Evolutionary conservation across 2,329 filamentous ascomycete species (phyloP).

Genomic region (Colletotrichum brevisporum): DNA sequence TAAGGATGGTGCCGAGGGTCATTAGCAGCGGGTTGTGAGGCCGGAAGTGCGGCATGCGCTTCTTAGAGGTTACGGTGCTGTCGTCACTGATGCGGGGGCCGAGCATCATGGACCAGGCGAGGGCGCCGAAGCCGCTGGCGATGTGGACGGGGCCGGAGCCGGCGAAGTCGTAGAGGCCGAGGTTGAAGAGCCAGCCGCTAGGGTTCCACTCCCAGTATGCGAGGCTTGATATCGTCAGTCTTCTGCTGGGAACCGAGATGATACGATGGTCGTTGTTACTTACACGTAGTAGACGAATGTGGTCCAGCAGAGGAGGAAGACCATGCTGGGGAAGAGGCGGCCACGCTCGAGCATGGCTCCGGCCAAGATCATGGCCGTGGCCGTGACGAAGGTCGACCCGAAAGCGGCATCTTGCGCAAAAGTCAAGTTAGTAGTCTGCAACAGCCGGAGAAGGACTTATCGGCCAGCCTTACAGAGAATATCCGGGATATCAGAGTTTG

Average conservation of each 20-base stretch:
- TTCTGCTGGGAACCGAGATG: background rate
- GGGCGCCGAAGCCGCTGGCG: slow-evolving; percentile 72
- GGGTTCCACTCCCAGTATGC: slow-evolving; percentile 78
- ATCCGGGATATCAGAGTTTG: slow-evolving; percentile 53
- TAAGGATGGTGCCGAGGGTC: slow-evolving; percentile 74
- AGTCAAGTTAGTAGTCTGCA: too few relatives aligned
- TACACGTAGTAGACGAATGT: slow-evolving; percentile 72
- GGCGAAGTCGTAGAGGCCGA: slow-evolving; percentile 72
- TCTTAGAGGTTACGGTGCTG: slow-evolving; percentile 58
- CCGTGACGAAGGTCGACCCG: slow-evolving; percentile 55
- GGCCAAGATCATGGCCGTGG: slow-evolving; percentile 56
- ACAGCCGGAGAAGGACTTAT: background rate
- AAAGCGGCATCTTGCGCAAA: slow-evolving; percentile 48
- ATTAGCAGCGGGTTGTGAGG: slow-evolving; percentile 75
- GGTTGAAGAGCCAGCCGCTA: slow-evolving; percentile 75
- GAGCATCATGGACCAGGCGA: slow-evolving; percentile 75
- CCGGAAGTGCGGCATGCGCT: slow-evolving; percentile 54
- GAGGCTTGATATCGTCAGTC: slow-evolving; percentile 52
- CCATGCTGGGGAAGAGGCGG: slow-evolving; percentile 62
- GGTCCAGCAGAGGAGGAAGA: slow-evolving; percentile 75
- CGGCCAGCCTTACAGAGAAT: slow-evolving; percentile 46
- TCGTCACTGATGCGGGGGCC: slow-evolving; percentile 68
- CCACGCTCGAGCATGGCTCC: slow-evolving; percentile 56
- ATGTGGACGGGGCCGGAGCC: slow-evolving; percentile 76
- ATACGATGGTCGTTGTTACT: slow-evolving; percentile 26